Evolutionary conservation across 148 eudicot genomes (phyloP).

Genomic region (Camellia japonica): DNA sequence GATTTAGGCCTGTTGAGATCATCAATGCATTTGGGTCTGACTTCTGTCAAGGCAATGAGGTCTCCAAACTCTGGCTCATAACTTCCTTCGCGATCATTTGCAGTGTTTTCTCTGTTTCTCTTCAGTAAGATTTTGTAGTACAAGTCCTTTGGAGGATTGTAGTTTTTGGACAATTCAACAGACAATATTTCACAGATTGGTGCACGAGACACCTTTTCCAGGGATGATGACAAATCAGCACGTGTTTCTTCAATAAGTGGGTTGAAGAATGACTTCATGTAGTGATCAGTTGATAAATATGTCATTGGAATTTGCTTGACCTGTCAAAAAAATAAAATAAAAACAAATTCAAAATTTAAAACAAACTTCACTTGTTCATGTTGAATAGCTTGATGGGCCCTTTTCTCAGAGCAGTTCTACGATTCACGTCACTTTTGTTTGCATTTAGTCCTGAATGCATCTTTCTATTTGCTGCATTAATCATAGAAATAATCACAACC

Average conservation of each 20-base stretch:
- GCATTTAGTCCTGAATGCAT: no score
- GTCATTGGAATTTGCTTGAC: slow-evolving; percentile 33
- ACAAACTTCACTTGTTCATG: not conserved
- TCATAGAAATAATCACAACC: no score
- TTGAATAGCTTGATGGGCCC: no score
- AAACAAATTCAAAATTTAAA: no score
- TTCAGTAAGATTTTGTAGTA: slow-evolving; percentile 23
- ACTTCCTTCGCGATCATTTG: slow-evolving; percentile 15
- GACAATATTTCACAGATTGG: slow-evolving; percentile 26
- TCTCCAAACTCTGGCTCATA: slow-evolving; percentile 54
- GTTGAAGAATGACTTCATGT: slow-evolving; percentile 33
- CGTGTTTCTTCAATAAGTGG: slow-evolving; percentile 21
- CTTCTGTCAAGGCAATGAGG: slow-evolving; percentile 39
- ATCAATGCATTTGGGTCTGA: slow-evolving; percentile 31
- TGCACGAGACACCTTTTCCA: slow-evolving; percentile 19
- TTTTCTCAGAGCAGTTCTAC: no score
- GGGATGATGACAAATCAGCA: slow-evolving; percentile 35
- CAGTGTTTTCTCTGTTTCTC: not conserved
- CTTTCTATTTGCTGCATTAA: no score
- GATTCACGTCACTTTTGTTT: no score
- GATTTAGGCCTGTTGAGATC: slow-evolving; percentile 33
- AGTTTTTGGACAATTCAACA: not conserved
- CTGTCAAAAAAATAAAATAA: slow-evolving; percentile 22
- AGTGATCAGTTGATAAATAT: slow-evolving; percentile 31
- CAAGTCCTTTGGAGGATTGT: slow-evolving; percentile 19